Evolutionary conservation across 1,284 basidiomycete genomes (phyloP).

Genomic region (Hortiboletus rubellus): DNA sequence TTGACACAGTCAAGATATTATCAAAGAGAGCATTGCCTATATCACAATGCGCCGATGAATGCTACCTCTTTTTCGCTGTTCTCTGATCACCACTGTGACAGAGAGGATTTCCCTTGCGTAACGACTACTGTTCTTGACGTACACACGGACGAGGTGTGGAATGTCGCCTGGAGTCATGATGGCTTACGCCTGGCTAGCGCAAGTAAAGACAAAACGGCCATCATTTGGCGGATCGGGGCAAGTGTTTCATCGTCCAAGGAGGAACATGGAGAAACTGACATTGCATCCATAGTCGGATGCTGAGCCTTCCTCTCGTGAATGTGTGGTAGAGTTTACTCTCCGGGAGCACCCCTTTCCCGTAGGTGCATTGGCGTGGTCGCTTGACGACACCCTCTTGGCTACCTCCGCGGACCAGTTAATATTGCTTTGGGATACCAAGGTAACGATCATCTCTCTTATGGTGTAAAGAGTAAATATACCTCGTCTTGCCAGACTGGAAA

Average conservation of each 20-base stretch:
- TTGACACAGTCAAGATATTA: constrained; percentile 83
- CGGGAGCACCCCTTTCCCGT: constrained; percentile 78
- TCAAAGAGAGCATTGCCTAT: constrained; percentile 78
- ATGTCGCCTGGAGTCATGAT: constrained; percentile 91
- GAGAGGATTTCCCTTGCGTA: constrained; percentile 79
- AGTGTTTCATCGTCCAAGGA: constrained; percentile 32
- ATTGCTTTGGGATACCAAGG: constrained; percentile 86
- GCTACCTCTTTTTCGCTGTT: constrained; percentile 77
- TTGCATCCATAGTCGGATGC: constrained; percentile 43
- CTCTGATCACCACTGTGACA: constrained; percentile 81
- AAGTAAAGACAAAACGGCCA: constrained; percentile 83
- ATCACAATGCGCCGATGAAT: constrained; percentile 70
- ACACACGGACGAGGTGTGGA: constrained; percentile 95
- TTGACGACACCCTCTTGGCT: constrained; percentile 80
- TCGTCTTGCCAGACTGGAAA: constrained; percentile 58
- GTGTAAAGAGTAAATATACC: background rate
- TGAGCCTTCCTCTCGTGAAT: constrained; percentile 56
- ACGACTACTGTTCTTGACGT: constrained; percentile 84
- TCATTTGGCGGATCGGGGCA: constrained; percentile 88
- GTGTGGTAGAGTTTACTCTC: constrained; percentile 59
- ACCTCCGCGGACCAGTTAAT: constrained; percentile 80
- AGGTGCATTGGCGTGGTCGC: constrained; percentile 86
- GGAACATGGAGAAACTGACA: constrained; percentile 7
- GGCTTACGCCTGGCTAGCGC: constrained; percentile 85
- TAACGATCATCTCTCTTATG: constrained; percentile 34